Evolutionary conservation across 352 stramenopile species (phyloP).

Genomic region (Phytopythium oedochilum): DNA sequence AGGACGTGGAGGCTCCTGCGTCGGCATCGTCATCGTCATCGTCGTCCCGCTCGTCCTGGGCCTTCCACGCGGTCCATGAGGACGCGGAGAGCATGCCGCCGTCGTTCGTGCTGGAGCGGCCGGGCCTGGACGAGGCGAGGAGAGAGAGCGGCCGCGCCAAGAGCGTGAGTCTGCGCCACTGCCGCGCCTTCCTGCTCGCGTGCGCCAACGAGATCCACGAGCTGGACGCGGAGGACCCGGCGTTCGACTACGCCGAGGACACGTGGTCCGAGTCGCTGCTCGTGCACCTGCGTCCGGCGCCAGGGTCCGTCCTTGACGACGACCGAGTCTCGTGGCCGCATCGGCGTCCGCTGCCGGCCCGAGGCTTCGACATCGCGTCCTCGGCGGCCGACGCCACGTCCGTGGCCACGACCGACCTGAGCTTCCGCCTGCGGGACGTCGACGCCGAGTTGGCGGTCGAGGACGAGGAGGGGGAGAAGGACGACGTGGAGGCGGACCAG

Average conservation of each 20-base stretch:
- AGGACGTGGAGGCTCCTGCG: no score
- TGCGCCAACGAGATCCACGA: constrained; percentile 82
- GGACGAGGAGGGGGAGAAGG: constrained; percentile 9
- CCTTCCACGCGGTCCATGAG: no score
- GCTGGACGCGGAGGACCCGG: constrained; percentile 55
- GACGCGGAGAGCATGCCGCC: not conserved
- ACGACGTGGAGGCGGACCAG: constrained; percentile 44
- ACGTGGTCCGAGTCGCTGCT: constrained; percentile 13
- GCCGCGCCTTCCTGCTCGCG: constrained; percentile 64
- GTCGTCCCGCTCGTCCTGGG: no score
- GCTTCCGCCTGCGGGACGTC: constrained; percentile 12
- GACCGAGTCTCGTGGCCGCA: not conserved
- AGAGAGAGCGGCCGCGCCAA: constrained; percentile 33
- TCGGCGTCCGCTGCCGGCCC: not conserved
- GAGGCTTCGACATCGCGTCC: constrained; percentile 52
- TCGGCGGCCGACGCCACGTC: constrained; percentile 24
- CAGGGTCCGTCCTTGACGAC: constrained; percentile 2
- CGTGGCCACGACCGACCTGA: constrained; percentile 10
- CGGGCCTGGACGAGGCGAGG: not conserved
- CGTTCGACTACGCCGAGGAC: constrained; percentile 71
- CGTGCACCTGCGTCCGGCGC: not conserved
- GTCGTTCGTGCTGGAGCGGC: constrained; percentile 1
- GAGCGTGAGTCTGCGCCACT: constrained; percentile 42
- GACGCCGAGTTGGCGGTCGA: constrained; percentile 14
- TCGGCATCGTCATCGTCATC: no score